Conservation (phyloP, 345 rosid genomes). For the Murraya koenigii region DNA sequence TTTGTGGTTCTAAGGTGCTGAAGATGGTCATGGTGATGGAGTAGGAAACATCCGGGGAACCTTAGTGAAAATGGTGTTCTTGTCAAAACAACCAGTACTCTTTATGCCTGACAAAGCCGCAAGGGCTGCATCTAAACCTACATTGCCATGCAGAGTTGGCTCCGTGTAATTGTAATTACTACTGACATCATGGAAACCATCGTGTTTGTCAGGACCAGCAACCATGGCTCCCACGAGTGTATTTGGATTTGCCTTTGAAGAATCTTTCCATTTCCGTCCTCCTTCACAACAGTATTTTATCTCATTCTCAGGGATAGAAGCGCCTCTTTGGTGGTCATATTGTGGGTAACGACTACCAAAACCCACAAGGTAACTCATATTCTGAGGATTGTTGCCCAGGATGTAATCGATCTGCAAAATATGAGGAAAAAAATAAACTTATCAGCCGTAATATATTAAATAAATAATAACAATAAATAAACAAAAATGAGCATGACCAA, state of each 20-base stretch:
- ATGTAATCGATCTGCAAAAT: slow-evolving; percentile 71
- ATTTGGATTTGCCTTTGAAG: slow-evolving; percentile 77
- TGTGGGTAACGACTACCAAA: slow-evolving; percentile 73
- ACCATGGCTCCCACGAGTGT: slow-evolving; percentile 93
- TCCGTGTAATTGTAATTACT: slow-evolving; percentile 90
- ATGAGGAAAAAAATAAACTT: slow-evolving; percentile 3
- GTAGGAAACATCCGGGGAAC: slow-evolving; percentile 95
- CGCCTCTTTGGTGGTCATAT: slow-evolving; percentile 86
- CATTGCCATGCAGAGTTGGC: slow-evolving; percentile 91
- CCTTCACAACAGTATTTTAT: slow-evolving; percentile 79
- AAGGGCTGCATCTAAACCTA: slow-evolving; percentile 89
- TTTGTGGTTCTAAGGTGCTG: slow-evolving; percentile 87
- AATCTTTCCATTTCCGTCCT: slow-evolving; percentile 97
- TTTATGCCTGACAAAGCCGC: slow-evolving; percentile 82
- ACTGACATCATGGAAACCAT: slow-evolving; percentile 82
- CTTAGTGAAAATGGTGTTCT: slow-evolving; percentile 83
- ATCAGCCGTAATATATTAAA: background rate
- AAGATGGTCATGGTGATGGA: slow-evolving; percentile 70
- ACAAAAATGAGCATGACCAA: background rate
- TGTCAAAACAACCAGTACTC: slow-evolving; percentile 53
- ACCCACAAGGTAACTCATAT: slow-evolving; percentile 94
- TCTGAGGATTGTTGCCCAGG: slow-evolving; percentile 87
- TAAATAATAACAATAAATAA: too few relatives aligned
- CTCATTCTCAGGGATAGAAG: slow-evolving; percentile 87
- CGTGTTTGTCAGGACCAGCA: slow-evolving; percentile 90